A percentile compares a stretch with the other conserved stretches of the same genome.
Conservation (phyloP, 768 basidiomycete species). For the Lentinula guzmanii region DNA sequence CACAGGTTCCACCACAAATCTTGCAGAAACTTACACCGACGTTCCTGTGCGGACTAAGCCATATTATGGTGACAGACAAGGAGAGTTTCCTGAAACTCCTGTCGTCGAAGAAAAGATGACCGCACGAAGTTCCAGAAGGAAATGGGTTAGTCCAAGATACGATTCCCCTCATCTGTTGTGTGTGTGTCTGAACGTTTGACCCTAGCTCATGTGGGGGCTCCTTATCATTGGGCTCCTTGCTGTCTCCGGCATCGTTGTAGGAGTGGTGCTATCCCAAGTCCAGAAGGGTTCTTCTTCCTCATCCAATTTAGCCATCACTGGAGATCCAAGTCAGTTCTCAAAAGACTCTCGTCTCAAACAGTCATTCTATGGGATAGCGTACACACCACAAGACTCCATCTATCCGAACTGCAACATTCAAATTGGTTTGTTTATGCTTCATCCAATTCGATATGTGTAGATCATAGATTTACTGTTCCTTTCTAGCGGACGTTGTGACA, state of each 20-base stretch:
- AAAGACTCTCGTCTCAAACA: conserved; percentile 65
- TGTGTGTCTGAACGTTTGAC: neutral
- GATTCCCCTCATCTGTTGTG: neutral
- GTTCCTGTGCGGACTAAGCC: neutral
- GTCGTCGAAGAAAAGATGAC: neutral
- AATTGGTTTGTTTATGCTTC: conserved; percentile 22
- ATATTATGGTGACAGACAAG: neutral
- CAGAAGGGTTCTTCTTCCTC: neutral
- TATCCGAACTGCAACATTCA: conserved; percentile 62
- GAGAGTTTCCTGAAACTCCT: neutral
- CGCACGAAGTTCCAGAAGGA: neutral
- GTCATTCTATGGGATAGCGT: conserved; percentile 79
- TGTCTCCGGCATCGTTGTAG: conserved; percentile 42
- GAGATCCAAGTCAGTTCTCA: conserved; percentile 75
- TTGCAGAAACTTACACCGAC: neutral
- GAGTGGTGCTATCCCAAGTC: conserved; percentile 45
- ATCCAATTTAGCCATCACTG: conserved; percentile 11
- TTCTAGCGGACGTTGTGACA: conserved; percentile 1
- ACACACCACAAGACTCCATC: conserved; percentile 73
- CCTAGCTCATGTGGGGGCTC: conserved; percentile 40
- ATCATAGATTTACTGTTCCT: conserved; percentile 16
- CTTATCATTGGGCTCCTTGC: conserved; percentile 27
- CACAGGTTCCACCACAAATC: neutral
- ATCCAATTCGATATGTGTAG: conserved; percentile 68
- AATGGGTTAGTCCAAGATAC: neutral